Evolutionary conservation across 257 asterid species (phyloP).

Genomic region (Solanum chmielewskii): DNA sequence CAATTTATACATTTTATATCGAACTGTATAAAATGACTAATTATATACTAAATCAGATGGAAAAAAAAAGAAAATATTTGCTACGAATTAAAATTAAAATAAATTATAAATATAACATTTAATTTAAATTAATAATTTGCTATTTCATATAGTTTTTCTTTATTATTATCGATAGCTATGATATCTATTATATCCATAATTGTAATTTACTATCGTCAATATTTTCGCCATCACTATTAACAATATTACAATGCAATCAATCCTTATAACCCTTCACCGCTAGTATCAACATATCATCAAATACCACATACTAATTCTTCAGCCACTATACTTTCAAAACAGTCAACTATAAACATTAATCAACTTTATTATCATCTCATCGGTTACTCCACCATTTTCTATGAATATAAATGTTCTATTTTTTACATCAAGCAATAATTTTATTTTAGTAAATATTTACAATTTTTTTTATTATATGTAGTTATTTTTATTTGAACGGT

Average conservation of each 20-base stretch:
- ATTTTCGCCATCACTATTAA: not conserved
- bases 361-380: not conserved
- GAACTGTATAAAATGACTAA: too few relatives aligned
- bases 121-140: too few relatives aligned
- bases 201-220: not conserved
- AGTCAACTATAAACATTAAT: not conserved
- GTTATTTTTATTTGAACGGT: not conserved
- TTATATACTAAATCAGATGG: too few relatives aligned
- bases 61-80: rapidly evolving
- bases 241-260: not conserved
- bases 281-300: not conserved
- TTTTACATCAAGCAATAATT: not conserved
- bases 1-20: too few relatives aligned
- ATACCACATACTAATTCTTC: not conserved
- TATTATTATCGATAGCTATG: rapidly evolving
- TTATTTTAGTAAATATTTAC: not conserved
- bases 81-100: too few relatives aligned
- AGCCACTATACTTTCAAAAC: not conserved
- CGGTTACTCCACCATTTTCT: not conserved
- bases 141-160: too few relatives aligned
- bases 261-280: not conserved
- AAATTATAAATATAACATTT: too few relatives aligned
- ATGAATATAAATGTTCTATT: too few relatives aligned
- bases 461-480: not conserved
- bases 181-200: not conserved